Conservation (phyloP, 176 grass and related monocot species). For the Elymus sibiricus region DNA sequence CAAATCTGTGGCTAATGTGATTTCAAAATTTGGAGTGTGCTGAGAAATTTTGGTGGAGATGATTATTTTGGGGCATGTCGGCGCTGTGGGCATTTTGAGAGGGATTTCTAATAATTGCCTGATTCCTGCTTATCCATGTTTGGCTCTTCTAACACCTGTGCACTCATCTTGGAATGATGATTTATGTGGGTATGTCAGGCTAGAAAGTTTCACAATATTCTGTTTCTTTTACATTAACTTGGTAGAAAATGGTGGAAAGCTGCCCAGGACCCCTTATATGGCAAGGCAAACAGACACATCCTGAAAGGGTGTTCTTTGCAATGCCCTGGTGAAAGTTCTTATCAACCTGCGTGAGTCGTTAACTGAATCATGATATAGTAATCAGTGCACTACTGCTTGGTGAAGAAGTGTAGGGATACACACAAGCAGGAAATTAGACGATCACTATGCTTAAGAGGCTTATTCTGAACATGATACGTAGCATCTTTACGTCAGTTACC, state of each 20-base stretch:
- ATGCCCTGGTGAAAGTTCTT: background rate
- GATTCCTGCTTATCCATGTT: background rate
- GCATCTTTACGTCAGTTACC: background rate
- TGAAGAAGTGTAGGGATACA: background rate
- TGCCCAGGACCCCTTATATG: background rate
- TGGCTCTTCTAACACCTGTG: background rate
- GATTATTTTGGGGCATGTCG: no score
- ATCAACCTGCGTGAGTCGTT: background rate
- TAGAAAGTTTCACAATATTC: background rate
- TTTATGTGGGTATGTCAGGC: background rate
- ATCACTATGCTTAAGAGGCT: background rate
- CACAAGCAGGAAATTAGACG: background rate
- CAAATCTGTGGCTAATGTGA: no score
- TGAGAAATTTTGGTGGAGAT: no score
- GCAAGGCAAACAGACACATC: background rate
- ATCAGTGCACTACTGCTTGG: background rate
- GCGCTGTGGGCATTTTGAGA: background rate
- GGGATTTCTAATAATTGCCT: background rate
- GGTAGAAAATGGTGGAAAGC: background rate
- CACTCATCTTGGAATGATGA: background rate
- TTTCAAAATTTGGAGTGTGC: no score
- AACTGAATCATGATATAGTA: background rate
- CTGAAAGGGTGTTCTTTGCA: background rate
- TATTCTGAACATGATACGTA: conserved; percentile 15
- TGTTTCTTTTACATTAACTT: background rate